Evolutionary conservation across 371 early-diverging fungal genomes (phyloP), one percentile per base, ranked within the genome.

Genomic region (Enterocytospora artemiae): DNA sequence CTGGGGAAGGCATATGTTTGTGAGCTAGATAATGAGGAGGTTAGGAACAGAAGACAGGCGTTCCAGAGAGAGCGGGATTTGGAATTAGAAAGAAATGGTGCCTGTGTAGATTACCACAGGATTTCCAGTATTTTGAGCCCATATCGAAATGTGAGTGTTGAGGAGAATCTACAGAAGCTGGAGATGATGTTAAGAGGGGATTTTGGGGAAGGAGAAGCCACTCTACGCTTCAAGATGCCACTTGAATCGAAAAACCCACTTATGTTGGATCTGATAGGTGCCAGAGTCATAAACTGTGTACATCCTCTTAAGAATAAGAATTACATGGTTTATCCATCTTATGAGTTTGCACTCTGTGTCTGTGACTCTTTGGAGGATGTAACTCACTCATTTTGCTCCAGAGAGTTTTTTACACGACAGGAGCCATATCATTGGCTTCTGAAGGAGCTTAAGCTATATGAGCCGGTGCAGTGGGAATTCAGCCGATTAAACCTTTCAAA

Each of bases 401-500:
- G 87, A 43, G 99, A 98, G 79, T 98, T 96, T 78, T 84, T 79
- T 64, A 87, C 86, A 72, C 86, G 93, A 27, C 86, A 94, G 62
- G 87, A 88, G 65, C 88, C 90, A 43, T 98, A 98, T 80, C 91
- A 96, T 80, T 98, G 99, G 99, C 85, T 98, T 31, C 87, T 91
- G 46, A 93, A 96, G 73, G 90, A 91, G 27, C 83, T 96, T 37
- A 91, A 91, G 69, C 82, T 98, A 0, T 96, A 96, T 82, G 93
- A 93, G 81, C 97, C 97, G 24, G 93, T 96, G 28, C 97, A 96
- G 82, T 98, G 96, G 96, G 99, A 98, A 79, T 96, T 89, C 72
- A 91, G 91, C 39, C 85, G 99, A 64, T 80, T 98, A 57, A 92
- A 88, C 72, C 84, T 98, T 57, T 87, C 90, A 53, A 87, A 90